Evolutionary conservation across 2,329 filamentous ascomycete genomes (phyloP).

Genomic region (Aureobasidium sp.): DNA sequence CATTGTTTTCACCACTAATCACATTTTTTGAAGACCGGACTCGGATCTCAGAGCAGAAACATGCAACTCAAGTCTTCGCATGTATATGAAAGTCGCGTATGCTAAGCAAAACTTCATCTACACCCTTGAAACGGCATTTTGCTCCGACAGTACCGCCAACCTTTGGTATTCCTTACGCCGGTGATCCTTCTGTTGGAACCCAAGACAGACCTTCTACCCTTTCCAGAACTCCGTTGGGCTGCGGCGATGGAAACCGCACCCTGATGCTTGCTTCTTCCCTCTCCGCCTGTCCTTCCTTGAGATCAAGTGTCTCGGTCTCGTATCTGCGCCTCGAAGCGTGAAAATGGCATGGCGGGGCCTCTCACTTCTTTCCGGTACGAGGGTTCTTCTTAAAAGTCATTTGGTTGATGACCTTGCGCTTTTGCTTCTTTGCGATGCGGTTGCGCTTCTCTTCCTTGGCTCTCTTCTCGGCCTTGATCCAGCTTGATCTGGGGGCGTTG

Average conservation of each 20-base stretch:
- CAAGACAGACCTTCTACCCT: conserved; percentile 8
- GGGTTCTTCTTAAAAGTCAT: conserved; percentile 29
- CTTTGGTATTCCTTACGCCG: background rate
- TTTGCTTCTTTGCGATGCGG: conserved; percentile 28
- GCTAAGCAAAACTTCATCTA: background rate
- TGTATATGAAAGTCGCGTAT: background rate
- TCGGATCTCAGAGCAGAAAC: background rate
- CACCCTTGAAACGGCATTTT: background rate
- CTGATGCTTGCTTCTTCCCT: background rate
- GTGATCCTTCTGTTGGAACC: background rate
- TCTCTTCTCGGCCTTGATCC: conserved; percentile 18
- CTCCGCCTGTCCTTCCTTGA: conserved; percentile 2
- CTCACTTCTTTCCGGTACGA: conserved; percentile 21
- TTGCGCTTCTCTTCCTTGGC: conserved; percentile 26
- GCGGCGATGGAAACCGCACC: background rate
- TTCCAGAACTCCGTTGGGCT: conserved; percentile 6
- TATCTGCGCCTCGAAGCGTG: background rate
- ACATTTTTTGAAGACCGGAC: background rate
- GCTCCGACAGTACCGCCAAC: background rate
- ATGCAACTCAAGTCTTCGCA: conserved; percentile 2
- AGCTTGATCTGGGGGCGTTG: conserved; percentile 17
- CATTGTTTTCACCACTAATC: background rate
- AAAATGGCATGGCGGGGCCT: background rate
- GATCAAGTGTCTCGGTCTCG: background rate
- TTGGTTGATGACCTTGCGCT: conserved; percentile 31